These are phyloP conservation scores for Paralagenidium karlingii DNA, from an alignment of 352 stramenopile species.

Conservation along the genomic window DNA sequence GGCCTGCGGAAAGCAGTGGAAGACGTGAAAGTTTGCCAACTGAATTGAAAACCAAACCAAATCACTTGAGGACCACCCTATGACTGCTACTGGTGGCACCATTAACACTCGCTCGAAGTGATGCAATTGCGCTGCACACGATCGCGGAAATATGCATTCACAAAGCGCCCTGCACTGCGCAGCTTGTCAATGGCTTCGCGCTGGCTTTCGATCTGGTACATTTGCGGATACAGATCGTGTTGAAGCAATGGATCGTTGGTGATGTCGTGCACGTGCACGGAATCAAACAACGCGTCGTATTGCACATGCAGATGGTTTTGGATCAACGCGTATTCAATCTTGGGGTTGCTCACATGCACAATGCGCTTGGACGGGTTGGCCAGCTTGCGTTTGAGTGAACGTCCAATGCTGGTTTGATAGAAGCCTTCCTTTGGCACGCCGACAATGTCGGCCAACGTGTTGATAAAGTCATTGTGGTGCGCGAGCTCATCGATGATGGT, in stretches of 20 bases:
- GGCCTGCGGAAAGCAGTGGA: too few species aligned
- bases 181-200: too few species aligned
- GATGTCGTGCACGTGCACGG: constrained; percentile 32
- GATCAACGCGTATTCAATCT: constrained; percentile 32
- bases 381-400: constrained; percentile 30
- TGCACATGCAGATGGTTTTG: constrained; percentile 39
- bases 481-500: constrained; percentile 27
- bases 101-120: constrained; percentile 14
- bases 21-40: too few species aligned
- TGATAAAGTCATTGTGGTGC: constrained; percentile 44
- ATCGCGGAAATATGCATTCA: constrained; percentile 40
- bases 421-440: constrained; percentile 30
- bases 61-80: too few species aligned
- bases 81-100: too few species aligned
- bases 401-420: constrained; percentile 40
- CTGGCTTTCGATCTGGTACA: too few species aligned
- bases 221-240: too few species aligned
- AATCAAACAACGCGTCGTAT: constrained; percentile 28
- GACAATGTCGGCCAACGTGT: constrained; percentile 56
- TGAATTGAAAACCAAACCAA: too few species aligned
- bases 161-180: constrained; percentile 13
- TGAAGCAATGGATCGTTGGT: constrained; percentile 21
- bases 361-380: constrained; percentile 16
- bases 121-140: constrained; percentile 30
- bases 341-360: constrained; percentile 41